These are phyloP conservation scores for Pichia sp. DNA, from an alignment of 1,139 yeast species.

Conservation along the genomic window DNA sequence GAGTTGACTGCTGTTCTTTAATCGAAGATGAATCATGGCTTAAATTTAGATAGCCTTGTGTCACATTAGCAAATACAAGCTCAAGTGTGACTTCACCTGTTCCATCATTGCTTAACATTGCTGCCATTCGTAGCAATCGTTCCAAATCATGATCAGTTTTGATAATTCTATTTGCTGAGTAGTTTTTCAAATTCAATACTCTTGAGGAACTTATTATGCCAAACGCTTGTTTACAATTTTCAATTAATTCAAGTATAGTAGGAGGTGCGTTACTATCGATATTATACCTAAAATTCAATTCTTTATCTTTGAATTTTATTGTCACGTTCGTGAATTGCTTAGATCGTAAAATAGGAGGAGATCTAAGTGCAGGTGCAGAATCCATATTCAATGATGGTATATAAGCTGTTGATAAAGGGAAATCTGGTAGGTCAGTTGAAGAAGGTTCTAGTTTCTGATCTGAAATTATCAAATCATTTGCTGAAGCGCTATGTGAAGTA, in stretches of 20 bases:
- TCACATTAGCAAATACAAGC: conserved; percentile 21
- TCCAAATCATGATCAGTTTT: conserved; percentile 26
- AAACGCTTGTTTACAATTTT: conserved; percentile 66
- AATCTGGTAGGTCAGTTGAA: conserved; percentile 9
- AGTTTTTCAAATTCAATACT: conserved; percentile 26
- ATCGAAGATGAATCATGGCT: conserved; percentile 17
- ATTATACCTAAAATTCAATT: conserved; percentile 54
- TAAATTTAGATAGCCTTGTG: conserved; percentile 24
- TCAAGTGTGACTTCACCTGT: conserved; percentile 20
- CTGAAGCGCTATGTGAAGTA: not conserved
- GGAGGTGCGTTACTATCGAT: conserved; percentile 60
- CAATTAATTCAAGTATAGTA: conserved; percentile 55
- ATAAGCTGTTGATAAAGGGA: conserved; percentile 16
- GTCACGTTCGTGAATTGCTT: conserved; percentile 29
- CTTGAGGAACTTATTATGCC: conserved; percentile 35
- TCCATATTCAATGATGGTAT: conserved; percentile 12
- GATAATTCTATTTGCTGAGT: conserved; percentile 18
- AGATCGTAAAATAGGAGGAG: conserved; percentile 16
- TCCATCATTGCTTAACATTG: conserved; percentile 15
- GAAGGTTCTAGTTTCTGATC: not conserved
- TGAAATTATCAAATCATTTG: not conserved
- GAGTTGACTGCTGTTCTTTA: not conserved
- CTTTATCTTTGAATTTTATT: conserved; percentile 36
- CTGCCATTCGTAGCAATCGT: conserved; percentile 19
- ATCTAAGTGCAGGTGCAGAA: not conserved